phyloP scores from a whole-genome alignment of 164 flowering plant species.

The Liquidambar formosana region DNA sequence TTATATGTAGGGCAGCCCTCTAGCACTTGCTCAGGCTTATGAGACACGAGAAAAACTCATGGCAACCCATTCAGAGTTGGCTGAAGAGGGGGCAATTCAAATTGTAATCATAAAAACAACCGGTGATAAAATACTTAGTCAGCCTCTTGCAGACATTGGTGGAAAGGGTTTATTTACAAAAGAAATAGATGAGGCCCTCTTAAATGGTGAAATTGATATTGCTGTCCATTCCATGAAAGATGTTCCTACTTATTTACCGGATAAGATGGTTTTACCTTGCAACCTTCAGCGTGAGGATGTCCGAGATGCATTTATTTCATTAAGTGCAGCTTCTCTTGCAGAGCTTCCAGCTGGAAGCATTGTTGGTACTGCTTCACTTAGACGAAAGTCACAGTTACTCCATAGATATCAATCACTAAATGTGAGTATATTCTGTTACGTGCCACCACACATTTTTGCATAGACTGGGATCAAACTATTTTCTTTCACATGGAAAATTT shows the following conservation, averaged over 20 bases:
- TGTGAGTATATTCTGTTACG: constrained; percentile 37
- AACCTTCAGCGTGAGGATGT: constrained; percentile 95
- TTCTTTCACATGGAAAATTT: too few relatives aligned
- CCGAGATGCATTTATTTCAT: constrained; percentile 89
- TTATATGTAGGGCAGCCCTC: constrained; percentile 77
- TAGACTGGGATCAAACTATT: not conserved
- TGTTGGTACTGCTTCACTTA: constrained; percentile 92
- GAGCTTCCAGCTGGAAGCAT: constrained; percentile 87
- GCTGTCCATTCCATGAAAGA: constrained; percentile 99
- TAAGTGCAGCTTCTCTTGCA: constrained; percentile 65
- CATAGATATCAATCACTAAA: constrained; percentile 80
- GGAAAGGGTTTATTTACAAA: constrained; percentile 96
- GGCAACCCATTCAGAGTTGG: constrained; percentile 71
- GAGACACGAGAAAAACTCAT: constrained; percentile 86
- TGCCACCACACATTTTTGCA: not conserved
- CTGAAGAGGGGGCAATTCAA: constrained; percentile 90
- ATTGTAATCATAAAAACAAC: constrained; percentile 91
- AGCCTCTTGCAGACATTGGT: constrained; percentile 97
- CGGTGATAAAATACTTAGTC: constrained; percentile 84
- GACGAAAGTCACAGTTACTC: constrained; percentile 93
- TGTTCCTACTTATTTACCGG: constrained; percentile 94
- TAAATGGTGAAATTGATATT: constrained; percentile 81
- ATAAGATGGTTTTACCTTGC: constrained; percentile 84
- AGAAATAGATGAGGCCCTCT: constrained; percentile 94
- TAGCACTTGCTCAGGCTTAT: constrained; percentile 96